Base-by-base conservation (phyloP, 345 rosid species). In the Lepidium didymum region DNA sequence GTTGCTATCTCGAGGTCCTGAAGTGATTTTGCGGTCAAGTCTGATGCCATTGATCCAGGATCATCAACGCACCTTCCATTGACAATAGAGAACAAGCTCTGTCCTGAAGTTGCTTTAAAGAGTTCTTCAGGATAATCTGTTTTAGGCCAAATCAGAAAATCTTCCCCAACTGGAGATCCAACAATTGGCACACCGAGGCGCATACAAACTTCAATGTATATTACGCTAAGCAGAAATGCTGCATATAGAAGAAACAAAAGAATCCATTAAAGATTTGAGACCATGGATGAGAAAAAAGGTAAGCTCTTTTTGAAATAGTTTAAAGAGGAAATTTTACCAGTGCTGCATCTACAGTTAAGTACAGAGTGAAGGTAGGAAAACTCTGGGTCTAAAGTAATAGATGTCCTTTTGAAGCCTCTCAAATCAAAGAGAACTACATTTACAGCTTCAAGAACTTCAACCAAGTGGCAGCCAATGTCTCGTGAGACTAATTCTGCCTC, bases 91-190 rank as follows among this genome's bases (percentile, higher is more conserved):
- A 91, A 91, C 78, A 91, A 84, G 85, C 96, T 91, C 73, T 87
- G 86, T 23, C 94, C 97, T 62, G 88, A 83, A 60, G 85, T 81
- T 37, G 65, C 87, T 75, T 80, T 83, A 82, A 91, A 91, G 72
- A 91, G 93, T 79, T 88, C 97, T 88, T 88, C 97, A 11, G 83
- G 96, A 72, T 89, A 81, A 72, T 73, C 91, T n/a, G 77, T 75
- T 69, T 85, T 83, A 83, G 96, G 97, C 97, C 97, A 91, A 75
- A 91, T 89, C 81, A 91, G 72, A 84, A 91, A 89, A 64, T 91
- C 96, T 79, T 85, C 97, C 85, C 97, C 96, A 36, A 91, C 97
- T 44, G 85, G 86, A 83, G 97, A 89, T 84, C 97, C 97, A 78
- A 91, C 87, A 55, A 91, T 84, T 60, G 84, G 80, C 74, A 91